Conservation (phyloP, 2,329 filamentous ascomycete genomes). For the Talaromyces verruculosus region DNA sequence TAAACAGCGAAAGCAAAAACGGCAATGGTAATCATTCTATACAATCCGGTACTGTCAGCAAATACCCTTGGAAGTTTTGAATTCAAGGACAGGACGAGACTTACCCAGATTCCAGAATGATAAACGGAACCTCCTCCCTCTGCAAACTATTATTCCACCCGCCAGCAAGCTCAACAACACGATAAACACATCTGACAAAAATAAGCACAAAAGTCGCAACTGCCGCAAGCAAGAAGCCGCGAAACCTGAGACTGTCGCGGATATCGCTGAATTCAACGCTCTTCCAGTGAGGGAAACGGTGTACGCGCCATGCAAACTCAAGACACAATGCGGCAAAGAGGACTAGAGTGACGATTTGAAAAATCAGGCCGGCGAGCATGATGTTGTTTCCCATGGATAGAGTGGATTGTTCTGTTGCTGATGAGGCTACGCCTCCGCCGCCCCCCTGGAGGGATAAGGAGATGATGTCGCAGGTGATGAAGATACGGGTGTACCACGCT, state of each 20-base stretch:
- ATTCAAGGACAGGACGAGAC: background rate
- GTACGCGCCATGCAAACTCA: conserved; percentile 8
- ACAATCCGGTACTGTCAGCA: background rate
- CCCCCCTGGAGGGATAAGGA: background rate
- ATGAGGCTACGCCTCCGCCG: background rate
- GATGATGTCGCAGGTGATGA: conserved; percentile 8
- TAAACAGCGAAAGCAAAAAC: background rate
- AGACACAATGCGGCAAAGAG: conserved; percentile 3
- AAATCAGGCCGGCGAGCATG: conserved; percentile 4
- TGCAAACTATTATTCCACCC: conserved; percentile 11
- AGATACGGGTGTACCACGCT: conserved; percentile 10
- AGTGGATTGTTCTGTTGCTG: conserved; percentile 11
- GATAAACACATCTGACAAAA: background rate
- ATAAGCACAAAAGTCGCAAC: background rate
- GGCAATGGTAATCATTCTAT: background rate
- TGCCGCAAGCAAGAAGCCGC: background rate
- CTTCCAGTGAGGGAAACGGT: background rate
- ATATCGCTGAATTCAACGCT: background rate
- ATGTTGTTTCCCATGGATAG: conserved; percentile 11
- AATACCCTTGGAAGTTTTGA: too few relatives aligned
- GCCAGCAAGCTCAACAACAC: conserved; percentile 5
- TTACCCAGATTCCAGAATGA: conserved; percentile 5
- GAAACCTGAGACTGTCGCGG: background rate
- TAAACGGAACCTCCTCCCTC: background rate
- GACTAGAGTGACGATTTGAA: background rate